Conservation (phyloP, 805 yeast species). For the Yarrowia sp. region DNA sequence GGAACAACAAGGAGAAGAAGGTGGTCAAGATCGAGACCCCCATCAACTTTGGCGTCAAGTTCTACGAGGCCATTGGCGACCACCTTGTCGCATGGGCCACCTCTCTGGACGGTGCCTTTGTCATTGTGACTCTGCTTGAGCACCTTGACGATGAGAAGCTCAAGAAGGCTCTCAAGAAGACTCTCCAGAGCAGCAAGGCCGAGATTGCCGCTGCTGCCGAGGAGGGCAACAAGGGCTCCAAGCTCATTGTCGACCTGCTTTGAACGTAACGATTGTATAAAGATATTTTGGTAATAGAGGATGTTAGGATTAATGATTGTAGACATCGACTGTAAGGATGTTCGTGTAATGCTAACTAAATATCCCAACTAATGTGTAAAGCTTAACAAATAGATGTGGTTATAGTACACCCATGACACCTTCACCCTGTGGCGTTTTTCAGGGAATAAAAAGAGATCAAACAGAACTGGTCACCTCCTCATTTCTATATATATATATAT, state of each 20-base stretch:
- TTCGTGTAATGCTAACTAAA: background rate
- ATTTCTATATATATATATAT: background rate
- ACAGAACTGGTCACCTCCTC: background rate
- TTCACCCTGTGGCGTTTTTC: background rate
- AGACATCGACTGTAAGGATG: too few species aligned
- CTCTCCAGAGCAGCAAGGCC: slow-evolving; percentile 45
- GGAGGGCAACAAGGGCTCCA: slow-evolving; percentile 40
- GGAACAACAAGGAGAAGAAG: slow-evolving; percentile 63
- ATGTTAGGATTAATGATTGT: background rate
- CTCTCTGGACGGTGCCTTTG: slow-evolving; percentile 65
- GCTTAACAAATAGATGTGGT: too few species aligned
- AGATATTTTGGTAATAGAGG: slow-evolving; percentile 13
- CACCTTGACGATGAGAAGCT: slow-evolving; percentile 47
- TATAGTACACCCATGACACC: too few species aligned
- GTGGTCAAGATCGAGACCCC: slow-evolving; percentile 46
- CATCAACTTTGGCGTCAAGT: slow-evolving; percentile 43
- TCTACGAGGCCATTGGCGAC: slow-evolving; percentile 53
- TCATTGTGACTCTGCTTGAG: slow-evolving; percentile 77
- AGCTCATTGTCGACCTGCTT: slow-evolving; percentile 36
- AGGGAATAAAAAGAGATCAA: too few species aligned
- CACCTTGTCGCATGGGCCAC: slow-evolving; percentile 67
- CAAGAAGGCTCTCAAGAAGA: slow-evolving; percentile 50
- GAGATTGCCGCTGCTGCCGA: slow-evolving; percentile 35
- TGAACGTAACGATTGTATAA: background rate
- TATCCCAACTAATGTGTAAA: too few species aligned